Percentiles rank a stretch among this genome's conserved stretches.
These are phyloP conservation scores for Epichloe aotearoae DNA, from an alignment of 2,329 filamentous ascomycete genomes.

Conservation along the genomic window DNA sequence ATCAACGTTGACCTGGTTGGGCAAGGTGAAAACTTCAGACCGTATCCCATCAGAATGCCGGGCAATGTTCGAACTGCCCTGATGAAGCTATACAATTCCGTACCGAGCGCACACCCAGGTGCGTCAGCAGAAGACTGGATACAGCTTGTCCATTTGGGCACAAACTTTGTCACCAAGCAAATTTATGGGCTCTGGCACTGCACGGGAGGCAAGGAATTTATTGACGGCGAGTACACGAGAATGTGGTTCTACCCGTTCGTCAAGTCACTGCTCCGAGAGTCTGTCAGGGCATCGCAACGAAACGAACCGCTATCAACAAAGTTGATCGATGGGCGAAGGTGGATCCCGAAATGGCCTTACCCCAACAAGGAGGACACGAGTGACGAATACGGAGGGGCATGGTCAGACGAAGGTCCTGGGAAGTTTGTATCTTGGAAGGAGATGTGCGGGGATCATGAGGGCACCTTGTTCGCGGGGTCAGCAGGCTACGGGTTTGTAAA, in stretches of 20 bases:
- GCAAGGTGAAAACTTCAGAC: constrained; percentile 14
- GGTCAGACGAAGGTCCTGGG: constrained; percentile 10
- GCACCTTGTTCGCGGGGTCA: constrained; percentile 13
- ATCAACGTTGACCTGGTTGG: constrained; percentile 14
- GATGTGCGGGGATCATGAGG: constrained; percentile 15
- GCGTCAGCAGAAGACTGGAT: constrained; percentile 19
- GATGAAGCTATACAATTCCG: constrained; percentile 17
- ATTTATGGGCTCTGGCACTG: constrained; percentile 26
- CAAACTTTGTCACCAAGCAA: constrained; percentile 24
- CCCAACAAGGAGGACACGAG: constrained; percentile 3
- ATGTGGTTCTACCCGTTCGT: constrained; percentile 27
- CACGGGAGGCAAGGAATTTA: constrained; percentile 22
- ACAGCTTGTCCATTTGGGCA: constrained; percentile 18
- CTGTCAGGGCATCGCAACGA: constrained; percentile 13
- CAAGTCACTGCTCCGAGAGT: constrained; percentile 16
- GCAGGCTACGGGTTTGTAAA: background rate
- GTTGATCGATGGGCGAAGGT: constrained; percentile 19
- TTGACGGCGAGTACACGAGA: constrained; percentile 19
- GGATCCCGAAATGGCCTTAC: constrained; percentile 12
- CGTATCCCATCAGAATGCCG: constrained; percentile 20
- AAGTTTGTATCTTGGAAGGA: constrained; percentile 15
- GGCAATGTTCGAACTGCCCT: constrained; percentile 16
- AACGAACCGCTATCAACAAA: constrained; percentile 13
- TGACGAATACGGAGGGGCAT: constrained; percentile 13
- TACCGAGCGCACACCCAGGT: constrained; percentile 15